phyloP scores from a whole-genome alignment of 306 rosid genomes.

The Dryas octopetala region DNA sequence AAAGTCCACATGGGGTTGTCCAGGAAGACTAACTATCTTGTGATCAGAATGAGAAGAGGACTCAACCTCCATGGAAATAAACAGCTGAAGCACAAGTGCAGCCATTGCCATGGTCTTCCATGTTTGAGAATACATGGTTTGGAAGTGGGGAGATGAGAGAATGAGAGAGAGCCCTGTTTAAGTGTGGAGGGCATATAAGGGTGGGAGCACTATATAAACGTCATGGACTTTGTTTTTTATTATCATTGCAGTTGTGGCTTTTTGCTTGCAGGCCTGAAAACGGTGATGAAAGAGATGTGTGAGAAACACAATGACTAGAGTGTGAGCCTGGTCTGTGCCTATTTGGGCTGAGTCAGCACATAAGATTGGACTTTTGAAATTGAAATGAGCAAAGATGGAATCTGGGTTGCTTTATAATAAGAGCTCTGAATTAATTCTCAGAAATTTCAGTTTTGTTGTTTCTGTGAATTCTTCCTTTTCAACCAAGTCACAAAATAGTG shows the following conservation, averaged over 20 bases:
- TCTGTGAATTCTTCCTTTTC: constrained; percentile 22
- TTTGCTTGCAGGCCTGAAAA: constrained; percentile 57
- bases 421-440: constrained; percentile 21
- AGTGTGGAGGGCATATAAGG: constrained; percentile 16
- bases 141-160: constrained; percentile 22
- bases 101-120: constrained; percentile 35
- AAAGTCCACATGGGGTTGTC: constrained; percentile 62
- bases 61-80: constrained; percentile 23
- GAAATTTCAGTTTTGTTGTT: constrained; percentile 32
- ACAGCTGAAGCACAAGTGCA: constrained; percentile 30
- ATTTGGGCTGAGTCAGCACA: constrained; percentile 34
- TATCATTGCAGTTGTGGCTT: constrained; percentile 53
- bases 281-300: constrained; percentile 55
- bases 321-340: constrained; percentile 25
- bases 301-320: constrained; percentile 43
- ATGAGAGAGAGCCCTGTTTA: constrained; percentile 23
- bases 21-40: constrained; percentile 50
- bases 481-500: constrained; percentile 13
- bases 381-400: constrained; percentile 27
- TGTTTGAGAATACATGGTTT: constrained; percentile 28
- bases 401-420: constrained; percentile 20
- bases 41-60: constrained; percentile 40
- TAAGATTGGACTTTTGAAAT: constrained; percentile 21
- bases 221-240: constrained; percentile 25
- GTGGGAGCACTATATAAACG: constrained; percentile 30